phyloP scores from a whole-genome alignment of 2,329 filamentous ascomycete genomes.

The Epichloe festucae region DNA sequence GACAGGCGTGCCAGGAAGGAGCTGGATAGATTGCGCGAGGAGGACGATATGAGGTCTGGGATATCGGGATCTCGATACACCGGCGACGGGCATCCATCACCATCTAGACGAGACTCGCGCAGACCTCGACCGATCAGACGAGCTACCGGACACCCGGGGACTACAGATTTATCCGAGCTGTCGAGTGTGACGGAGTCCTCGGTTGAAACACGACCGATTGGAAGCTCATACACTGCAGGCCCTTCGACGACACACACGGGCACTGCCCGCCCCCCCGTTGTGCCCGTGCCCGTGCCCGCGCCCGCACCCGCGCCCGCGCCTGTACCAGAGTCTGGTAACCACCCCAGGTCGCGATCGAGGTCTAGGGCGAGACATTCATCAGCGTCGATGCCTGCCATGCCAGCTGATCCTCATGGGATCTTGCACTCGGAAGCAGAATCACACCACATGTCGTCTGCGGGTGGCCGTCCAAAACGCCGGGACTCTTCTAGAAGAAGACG shows the following conservation, averaged over 20 bases:
- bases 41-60: slow-evolving; percentile 46
- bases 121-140: slow-evolving; percentile 19
- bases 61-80: slow-evolving; percentile 53
- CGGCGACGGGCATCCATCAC: slow-evolving; percentile 49
- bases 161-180: slow-evolving; percentile 16
- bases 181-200: slow-evolving; percentile 25
- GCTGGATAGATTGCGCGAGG: slow-evolving; percentile 30
- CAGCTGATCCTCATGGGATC: slow-evolving; percentile 36
- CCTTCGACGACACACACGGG: slow-evolving; percentile 9
- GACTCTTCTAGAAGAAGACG: slow-evolving; percentile 33
- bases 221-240: slow-evolving; percentile 14
- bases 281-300: slow-evolving; percentile 1
- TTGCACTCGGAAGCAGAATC: slow-evolving; percentile 18
- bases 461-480: slow-evolving; percentile 27
- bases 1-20: slow-evolving; percentile 37
- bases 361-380: slow-evolving; percentile 26
- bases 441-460: slow-evolving; percentile 17
- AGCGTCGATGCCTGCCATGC: slow-evolving; percentile 41
- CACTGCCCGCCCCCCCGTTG: slow-evolving; percentile 9
- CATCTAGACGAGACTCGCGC: slow-evolving; percentile 25
- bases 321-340: slow-evolving; percentile 12
- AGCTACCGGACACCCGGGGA: slow-evolving; percentile 16
- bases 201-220: slow-evolving; percentile 17
- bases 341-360: slow-evolving; percentile 22
- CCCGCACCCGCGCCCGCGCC: neutral